These are phyloP conservation scores for Backusella mclennaniae DNA, from an alignment of 192 early-diverging fungal species.

Conservation along the genomic window DNA sequence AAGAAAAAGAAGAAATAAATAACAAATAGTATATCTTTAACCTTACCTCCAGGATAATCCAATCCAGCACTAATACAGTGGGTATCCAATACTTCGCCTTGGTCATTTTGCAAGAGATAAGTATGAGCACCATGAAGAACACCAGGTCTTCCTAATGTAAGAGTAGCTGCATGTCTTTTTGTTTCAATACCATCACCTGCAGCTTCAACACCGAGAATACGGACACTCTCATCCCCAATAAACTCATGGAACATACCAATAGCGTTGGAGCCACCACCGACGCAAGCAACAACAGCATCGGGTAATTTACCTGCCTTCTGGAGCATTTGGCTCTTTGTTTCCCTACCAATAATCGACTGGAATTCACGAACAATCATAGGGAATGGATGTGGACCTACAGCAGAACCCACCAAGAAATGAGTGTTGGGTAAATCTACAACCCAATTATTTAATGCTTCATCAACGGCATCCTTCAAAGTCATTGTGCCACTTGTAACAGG, in stretches of 20 bases:
- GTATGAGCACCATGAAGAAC: constrained; percentile 96
- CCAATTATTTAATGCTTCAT: constrained; percentile 99
- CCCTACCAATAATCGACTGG: constrained; percentile 93
- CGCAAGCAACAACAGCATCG: constrained; percentile 94
- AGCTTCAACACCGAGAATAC: constrained; percentile 93
- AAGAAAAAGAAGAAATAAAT: not conserved
- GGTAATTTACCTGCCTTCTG: constrained; percentile 83
- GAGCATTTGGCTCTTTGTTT: constrained; percentile 83
- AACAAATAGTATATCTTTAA: not conserved
- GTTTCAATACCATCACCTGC: constrained; percentile 92
- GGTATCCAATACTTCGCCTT: constrained; percentile 95
- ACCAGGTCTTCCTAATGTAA: constrained; percentile 80
- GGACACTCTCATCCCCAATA: constrained; percentile 76
- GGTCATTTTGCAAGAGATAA: constrained; percentile 89
- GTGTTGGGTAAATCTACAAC: constrained; percentile 91
- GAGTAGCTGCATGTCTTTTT: constrained; percentile 85
- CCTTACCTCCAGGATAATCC: constrained; percentile 85
- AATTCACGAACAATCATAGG: constrained; percentile 96
- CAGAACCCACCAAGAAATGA: constrained; percentile 96
- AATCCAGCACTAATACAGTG: constrained; percentile 93
- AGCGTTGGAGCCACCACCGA: constrained; percentile 96
- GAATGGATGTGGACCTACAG: constrained; percentile 98
- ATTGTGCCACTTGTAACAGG: constrained; percentile 73
- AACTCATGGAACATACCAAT: constrained; percentile 98
- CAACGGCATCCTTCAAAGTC: constrained; percentile 98